Evolutionary conservation across 345 rosid species (phyloP).

Genomic region (Capsella bursapastoris): DNA sequence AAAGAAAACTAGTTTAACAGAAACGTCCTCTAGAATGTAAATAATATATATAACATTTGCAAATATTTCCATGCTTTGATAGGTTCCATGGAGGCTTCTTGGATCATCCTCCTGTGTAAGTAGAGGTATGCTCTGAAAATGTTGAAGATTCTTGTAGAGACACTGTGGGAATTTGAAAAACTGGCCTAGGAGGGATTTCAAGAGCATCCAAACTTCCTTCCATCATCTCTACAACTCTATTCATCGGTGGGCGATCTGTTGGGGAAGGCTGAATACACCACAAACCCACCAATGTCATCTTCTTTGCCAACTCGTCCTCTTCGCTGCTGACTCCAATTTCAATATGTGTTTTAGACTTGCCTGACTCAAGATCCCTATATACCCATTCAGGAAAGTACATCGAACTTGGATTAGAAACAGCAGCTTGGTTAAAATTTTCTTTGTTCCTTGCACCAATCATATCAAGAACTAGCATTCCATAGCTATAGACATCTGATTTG

Average conservation of each 20-base stretch:
- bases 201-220: constrained; percentile 32
- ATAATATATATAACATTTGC: not conserved
- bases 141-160: not conserved
- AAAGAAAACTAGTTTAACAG: not conserved
- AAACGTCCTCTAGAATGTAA: not conserved
- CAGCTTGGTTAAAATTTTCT: not conserved
- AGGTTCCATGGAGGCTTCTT: not conserved
- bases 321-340: not conserved
- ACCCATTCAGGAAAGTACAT: constrained; percentile 45
- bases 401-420: constrained; percentile 34
- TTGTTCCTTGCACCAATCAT: constrained; percentile 40
- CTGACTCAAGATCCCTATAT: constrained; percentile 36
- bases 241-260: constrained; percentile 33
- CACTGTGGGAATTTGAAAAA: not conserved
- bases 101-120: not conserved
- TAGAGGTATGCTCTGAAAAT: not conserved
- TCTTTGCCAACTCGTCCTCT: constrained; percentile 28
- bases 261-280: constrained; percentile 48
- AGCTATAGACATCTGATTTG: constrained; percentile 55
- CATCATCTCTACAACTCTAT: constrained; percentile 41
- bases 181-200: constrained; percentile 35
- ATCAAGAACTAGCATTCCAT: constrained; percentile 53
- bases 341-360: no score
- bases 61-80: not conserved
- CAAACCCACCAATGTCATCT: constrained; percentile 39